A percentile compares a stretch with the other conserved stretches of the same genome.
Evolutionary conservation across 257 asterid genomes (phyloP).

Genomic region (Rauvolfia tetraphylla): DNA sequence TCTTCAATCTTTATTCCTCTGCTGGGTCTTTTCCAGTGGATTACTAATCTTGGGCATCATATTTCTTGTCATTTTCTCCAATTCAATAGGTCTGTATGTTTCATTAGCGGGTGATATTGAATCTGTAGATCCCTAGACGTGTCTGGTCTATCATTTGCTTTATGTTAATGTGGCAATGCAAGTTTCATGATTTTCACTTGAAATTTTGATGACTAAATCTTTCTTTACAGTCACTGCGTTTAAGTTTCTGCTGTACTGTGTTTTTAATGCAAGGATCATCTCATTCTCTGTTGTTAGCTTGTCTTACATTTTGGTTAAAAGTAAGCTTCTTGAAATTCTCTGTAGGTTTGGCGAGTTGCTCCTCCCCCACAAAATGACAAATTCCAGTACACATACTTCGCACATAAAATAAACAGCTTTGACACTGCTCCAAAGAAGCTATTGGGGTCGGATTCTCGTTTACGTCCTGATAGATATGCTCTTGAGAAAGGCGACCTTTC

Average conservation of each 20-base stretch:
- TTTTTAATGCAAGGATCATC: background rate
- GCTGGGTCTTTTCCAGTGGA: background rate
- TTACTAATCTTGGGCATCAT: background rate
- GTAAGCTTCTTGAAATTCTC: background rate
- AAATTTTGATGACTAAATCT: background rate
- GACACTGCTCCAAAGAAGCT: slow-evolving; percentile 90
- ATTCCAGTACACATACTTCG: slow-evolving; percentile 85
- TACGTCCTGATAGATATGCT: slow-evolving; percentile 95
- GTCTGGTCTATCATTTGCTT: background rate
- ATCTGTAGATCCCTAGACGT: background rate
- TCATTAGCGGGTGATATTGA: background rate
- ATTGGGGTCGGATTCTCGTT: slow-evolving; percentile 89
- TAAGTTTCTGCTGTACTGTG: background rate
- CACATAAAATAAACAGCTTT: slow-evolving; percentile 89
- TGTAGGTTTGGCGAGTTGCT: slow-evolving; percentile 82
- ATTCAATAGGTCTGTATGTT: background rate
- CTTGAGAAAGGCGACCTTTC: slow-evolving; percentile 94
- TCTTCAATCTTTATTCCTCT: background rate
- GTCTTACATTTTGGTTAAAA: background rate
- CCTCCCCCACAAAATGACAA: slow-evolving; percentile 71
- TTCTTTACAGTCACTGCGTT: background rate
- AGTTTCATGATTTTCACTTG: background rate
- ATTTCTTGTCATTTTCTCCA: background rate
- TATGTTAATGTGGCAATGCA: background rate
- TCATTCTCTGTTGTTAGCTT: background rate